Evolutionary conservation across 192 early-diverging fungal genomes (phyloP), one percentile per base, ranked within the genome.

Genomic region (Geranomyces variabilis): DNA sequence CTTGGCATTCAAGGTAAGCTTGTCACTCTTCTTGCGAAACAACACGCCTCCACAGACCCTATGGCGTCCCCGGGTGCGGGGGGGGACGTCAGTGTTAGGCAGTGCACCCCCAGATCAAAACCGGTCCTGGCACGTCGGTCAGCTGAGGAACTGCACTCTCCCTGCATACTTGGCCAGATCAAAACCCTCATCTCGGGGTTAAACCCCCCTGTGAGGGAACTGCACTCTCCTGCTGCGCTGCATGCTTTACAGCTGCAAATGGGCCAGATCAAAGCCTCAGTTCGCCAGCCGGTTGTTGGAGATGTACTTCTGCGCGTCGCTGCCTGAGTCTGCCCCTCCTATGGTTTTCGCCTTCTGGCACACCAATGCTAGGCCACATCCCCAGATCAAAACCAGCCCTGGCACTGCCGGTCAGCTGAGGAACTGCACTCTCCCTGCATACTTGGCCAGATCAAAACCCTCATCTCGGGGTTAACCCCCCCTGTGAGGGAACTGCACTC

Each of bases 101-200:
- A 26, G 51, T 53, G 51, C 19, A 53, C 51, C 24, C 51, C 51
- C 51, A 26, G 51, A 53, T 53, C 51, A 53, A 53, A 53, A 53
- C 51, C 51, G 15, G 51, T 15, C 19, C 24, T 53, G 51, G 51
- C 51, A 53, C 51, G 7, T 26, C 51, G 51, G 51, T 26, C 51
- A n/a, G 51, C 51, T 53, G 51, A 53, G 51, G 51, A 53, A 53
- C 51, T 53, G 51, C 51, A 53, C 51, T 53, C 51, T 53, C 51
- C 51, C 51, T 53, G 51, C 51, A 53, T 53, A 53, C 24, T 53
- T 53, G 51, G 51, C 51, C 24, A 53, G 51, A 53, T 53, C 51
- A 53, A 53, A 53, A 26, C 51, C 51, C 51, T 53, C 51, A 53
- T 53, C 19, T 26, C n/a, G 51, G 51, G 51, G 36, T 41, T 41